Base-by-base conservation (phyloP, 83 land plant species). In the Diphasiastrum complanatum region DNA sequence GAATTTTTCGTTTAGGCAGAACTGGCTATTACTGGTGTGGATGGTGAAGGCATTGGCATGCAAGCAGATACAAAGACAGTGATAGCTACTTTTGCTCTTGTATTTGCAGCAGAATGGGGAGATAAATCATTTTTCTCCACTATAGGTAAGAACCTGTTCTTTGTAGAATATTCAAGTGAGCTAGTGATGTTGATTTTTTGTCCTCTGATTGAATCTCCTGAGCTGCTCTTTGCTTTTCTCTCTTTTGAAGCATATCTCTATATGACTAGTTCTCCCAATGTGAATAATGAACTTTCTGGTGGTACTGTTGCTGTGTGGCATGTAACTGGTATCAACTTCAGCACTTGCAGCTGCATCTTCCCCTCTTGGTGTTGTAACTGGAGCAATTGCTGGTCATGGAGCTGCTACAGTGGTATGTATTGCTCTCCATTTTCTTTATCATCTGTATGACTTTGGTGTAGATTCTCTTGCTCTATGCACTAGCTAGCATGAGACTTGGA, bases 61-160 rank as follows among this genome's bases (percentile, higher is more conserved):
- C 49, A 80, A 51, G 77, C 98, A 38, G 80, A 83, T 38, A 84
- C 89, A 2, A 79, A 52, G 58, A 88, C 89, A 18, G 85, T 78
- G 0, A 57, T 85, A 11, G 79, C 95, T 55, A 95, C 99, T 18
- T 95, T 95, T 64, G 59, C 78, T 30, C 68, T 95, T 30, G 97
- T 90, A 38, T 90, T 90, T 71, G 85, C 90, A 46, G 99, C 97
- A 45, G 99, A 95, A 70, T 95, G 99, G 97, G 99, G 97, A 36
- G 99, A 95, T 58, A 90, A 95, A 66, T 90, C 97, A 3, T 95
- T 95, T 65, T 95, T 95, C 56, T 95, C 99, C 11, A 90, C 99
- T n/a, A 85, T 90, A 50, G 95, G 97, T 91, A 24, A 61, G 78
- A 14, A 32, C n/a, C 45, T 14, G 0, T 41, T 41, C 0, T 41